Percentiles rank a stretch among this genome's conserved stretches.
Evolutionary conservation across 805 yeast genomes (phyloP).

Genomic region (Tetrapisispora phaffii): DNA sequence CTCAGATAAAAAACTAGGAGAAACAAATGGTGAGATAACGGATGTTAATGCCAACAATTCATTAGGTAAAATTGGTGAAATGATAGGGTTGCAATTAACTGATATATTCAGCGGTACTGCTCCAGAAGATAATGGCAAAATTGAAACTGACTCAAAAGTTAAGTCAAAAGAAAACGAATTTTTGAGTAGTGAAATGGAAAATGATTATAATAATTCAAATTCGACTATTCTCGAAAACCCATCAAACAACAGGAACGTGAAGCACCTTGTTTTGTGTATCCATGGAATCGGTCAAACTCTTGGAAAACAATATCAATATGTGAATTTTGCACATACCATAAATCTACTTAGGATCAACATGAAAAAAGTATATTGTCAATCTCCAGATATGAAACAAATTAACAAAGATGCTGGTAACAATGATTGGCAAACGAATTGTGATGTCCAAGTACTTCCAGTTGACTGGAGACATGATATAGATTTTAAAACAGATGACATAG

Average conservation of each 20-base stretch:
- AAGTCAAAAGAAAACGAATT: slow-evolving; percentile 19
- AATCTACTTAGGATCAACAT: slow-evolving; percentile 53
- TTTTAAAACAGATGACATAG: slow-evolving; percentile 41
- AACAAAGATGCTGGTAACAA: slow-evolving; percentile 35
- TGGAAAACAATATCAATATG: slow-evolving; percentile 66
- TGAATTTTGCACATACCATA: slow-evolving; percentile 80
- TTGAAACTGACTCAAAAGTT: neutral
- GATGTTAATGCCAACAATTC: neutral
- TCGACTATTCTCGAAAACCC: slow-evolving; percentile 27
- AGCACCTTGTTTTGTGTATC: slow-evolving; percentile 66
- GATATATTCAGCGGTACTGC: neutral
- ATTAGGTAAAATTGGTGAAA: slow-evolving; percentile 1
- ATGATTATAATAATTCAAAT: slow-evolving; percentile 38
- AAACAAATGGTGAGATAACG: neutral
- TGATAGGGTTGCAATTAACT: neutral
- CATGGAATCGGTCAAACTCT: slow-evolving; percentile 93
- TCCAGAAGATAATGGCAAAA: neutral
- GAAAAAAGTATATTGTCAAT: slow-evolving; percentile 39
- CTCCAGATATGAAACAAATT: slow-evolving; percentile 32
- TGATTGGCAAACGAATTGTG: slow-evolving; percentile 41
- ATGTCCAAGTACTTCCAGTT: slow-evolving; percentile 79
- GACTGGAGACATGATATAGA: slow-evolving; percentile 80
- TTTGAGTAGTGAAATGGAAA: slow-evolving; percentile 40
- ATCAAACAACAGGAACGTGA: slow-evolving; percentile 35
- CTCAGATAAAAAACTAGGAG: neutral